Percentiles rank a stretch among this genome's conserved stretches.
phyloP scores from a whole-genome alignment of 331 rosid genomes.

The Prunus yedoensis region DNA sequence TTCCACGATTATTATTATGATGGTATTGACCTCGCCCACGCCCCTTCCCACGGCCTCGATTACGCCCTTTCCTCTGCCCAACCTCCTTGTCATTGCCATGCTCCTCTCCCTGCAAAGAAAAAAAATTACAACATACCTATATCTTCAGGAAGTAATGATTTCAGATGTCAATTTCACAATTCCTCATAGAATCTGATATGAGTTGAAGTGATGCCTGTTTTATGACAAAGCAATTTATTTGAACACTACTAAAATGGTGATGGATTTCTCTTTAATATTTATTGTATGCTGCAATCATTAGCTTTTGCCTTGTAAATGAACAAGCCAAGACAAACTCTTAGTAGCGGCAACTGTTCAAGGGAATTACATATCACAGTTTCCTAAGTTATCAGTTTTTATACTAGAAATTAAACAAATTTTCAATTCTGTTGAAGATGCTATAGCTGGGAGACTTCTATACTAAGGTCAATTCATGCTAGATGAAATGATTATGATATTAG shows the following conservation, averaged over 20 bases:
- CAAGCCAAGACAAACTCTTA: background rate
- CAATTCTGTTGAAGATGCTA: background rate
- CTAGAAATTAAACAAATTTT: background rate
- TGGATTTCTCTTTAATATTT: background rate
- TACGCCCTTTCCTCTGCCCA: constrained; percentile 76
- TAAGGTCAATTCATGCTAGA: background rate
- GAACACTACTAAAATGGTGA: background rate
- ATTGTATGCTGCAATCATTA: background rate
- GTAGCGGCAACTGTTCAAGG: too few relatives aligned
- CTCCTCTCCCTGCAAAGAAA: constrained; percentile 67
- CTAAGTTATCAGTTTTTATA: background rate
- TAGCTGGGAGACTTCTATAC: background rate
- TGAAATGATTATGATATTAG: background rate
- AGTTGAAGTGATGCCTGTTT: too few relatives aligned
- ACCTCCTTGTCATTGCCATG: constrained; percentile 67
- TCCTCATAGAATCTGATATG: too few relatives aligned
- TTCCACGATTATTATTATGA: constrained; percentile 48
- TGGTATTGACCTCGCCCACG: constrained; percentile 74
- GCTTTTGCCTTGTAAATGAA: background rate
- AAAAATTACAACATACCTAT: too few relatives aligned
- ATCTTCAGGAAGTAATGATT: too few relatives aligned
- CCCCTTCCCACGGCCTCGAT: constrained; percentile 73
- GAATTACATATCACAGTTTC: too few relatives aligned
- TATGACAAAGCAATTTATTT: too few relatives aligned
- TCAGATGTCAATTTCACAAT: too few relatives aligned